These are phyloP conservation scores for Uncinocarpus reesii DNA, from an alignment of 2,329 filamentous ascomycete genomes.

Conservation along the genomic window DNA sequence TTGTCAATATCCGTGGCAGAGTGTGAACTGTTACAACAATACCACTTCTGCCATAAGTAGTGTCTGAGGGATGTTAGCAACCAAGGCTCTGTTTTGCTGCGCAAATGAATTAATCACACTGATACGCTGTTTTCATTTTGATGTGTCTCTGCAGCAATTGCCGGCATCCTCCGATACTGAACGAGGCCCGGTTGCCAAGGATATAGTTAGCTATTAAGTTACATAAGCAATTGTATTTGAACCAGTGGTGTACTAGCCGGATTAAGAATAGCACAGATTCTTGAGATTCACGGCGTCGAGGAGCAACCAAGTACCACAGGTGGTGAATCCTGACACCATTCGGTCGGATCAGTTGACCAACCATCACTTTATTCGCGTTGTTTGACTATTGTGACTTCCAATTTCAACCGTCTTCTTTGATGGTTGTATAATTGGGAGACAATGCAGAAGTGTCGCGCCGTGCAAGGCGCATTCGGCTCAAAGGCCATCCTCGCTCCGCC, in stretches of 20 bases:
- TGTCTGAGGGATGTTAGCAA: too few relatives aligned
- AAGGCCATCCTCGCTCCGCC: constrained; percentile 30
- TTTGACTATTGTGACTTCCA: background rate
- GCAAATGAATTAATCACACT: too few relatives aligned
- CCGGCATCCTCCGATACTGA: too few relatives aligned
- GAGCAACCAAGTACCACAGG: background rate
- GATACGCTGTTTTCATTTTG: too few relatives aligned
- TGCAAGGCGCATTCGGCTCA: constrained; percentile 34
- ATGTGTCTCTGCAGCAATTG: too few relatives aligned
- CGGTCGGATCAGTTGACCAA: constrained; percentile 1
- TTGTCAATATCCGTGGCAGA: too few relatives aligned
- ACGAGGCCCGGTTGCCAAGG: too few relatives aligned
- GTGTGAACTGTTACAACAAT: too few relatives aligned
- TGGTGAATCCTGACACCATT: background rate
- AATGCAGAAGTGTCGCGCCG: constrained; percentile 39
- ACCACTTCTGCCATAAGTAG: too few relatives aligned
- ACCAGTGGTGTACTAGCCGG: background rate
- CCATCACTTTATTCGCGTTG: background rate
- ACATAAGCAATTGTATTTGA: too few relatives aligned
- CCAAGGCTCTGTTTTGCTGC: too few relatives aligned
- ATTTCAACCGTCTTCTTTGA: background rate
- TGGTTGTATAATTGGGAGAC: constrained; percentile 22
- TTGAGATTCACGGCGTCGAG: background rate
- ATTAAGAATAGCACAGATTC: background rate
- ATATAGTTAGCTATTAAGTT: too few relatives aligned